Percentiles rank a stretch among this genome's conserved stretches.
These are phyloP conservation scores for Draba incana DNA, from an alignment of 345 rosid genomes.

Conservation along the genomic window DNA sequence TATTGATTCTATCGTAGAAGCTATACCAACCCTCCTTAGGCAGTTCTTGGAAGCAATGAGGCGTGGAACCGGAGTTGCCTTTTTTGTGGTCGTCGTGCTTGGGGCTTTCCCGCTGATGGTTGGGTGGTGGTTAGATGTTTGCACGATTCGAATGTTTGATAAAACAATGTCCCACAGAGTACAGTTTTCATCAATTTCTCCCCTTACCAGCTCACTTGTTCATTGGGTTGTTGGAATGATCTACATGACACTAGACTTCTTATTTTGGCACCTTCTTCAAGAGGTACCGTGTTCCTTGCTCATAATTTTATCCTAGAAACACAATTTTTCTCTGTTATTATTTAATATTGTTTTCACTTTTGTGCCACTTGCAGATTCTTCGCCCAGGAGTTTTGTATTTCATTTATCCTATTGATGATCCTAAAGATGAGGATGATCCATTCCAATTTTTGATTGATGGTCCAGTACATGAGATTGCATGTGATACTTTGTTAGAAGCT, in stretches of 20 bases:
- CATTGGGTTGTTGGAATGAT: slow-evolving; percentile 98
- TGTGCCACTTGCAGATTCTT: slow-evolving; percentile 63
- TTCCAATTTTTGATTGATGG: slow-evolving; percentile 66
- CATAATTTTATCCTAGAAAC: not conserved
- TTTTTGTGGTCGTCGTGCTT: slow-evolving; percentile 92
- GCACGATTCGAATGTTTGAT: slow-evolving; percentile 93
- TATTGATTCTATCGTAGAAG: too few species aligned
- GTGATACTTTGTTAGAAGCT: slow-evolving; percentile 84
- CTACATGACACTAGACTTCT: slow-evolving; percentile 51
- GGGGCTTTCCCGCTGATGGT: slow-evolving; percentile 97
- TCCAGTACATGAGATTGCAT: slow-evolving; percentile 95
- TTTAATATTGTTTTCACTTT: slow-evolving; percentile 13
- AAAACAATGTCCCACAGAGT: slow-evolving; percentile 88
- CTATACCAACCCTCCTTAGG: slow-evolving; percentile 84
- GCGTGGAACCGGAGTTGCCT: slow-evolving; percentile 99
- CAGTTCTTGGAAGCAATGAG: slow-evolving; percentile 96
- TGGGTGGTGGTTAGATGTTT: slow-evolving; percentile 99
- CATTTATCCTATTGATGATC: slow-evolving; percentile 85
- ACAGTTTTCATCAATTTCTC: slow-evolving; percentile 80
- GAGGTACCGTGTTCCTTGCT: slow-evolving; percentile 63
- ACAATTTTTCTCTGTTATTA: not conserved
- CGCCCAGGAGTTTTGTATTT: slow-evolving; percentile 92
- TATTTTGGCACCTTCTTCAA: slow-evolving; percentile 67
- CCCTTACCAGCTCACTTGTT: slow-evolving; percentile 89
- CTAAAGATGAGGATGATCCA: slow-evolving; percentile 98